Conservation (phyloP, 2,329 filamentous ascomycete genomes). For the Blumeria hordei region DNA sequence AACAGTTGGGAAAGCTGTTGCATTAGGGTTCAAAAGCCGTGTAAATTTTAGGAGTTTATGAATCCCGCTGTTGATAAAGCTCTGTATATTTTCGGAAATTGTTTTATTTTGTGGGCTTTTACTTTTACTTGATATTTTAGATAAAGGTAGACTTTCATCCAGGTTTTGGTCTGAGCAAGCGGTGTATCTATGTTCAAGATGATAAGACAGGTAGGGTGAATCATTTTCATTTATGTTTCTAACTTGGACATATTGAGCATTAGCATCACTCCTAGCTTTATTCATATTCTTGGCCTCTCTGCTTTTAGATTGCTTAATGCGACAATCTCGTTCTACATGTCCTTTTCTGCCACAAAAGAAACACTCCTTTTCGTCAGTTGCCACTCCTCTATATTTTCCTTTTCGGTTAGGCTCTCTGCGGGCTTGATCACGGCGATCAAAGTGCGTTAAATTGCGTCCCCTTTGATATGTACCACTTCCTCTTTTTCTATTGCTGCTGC, state of each 20-base stretch:
- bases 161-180: neutral
- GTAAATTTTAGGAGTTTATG: too few relatives aligned
- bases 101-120: too few relatives aligned
- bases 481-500: neutral
- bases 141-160: neutral
- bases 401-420: neutral
- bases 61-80: too few relatives aligned
- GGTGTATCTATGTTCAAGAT: neutral
- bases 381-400: neutral
- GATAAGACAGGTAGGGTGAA: neutral
- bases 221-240: neutral
- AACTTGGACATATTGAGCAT: neutral
- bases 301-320: neutral
- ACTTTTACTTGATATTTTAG: neutral
- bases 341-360: neutral
- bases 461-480: neutral
- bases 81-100: too few relatives aligned
- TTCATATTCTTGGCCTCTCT: neutral
- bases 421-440: neutral
- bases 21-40: neutral
- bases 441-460: neutral
- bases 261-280: neutral
- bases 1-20: neutral
- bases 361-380: neutral
- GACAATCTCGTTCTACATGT: neutral